Evolutionary conservation across 495 filamentous ascomycete genomes (phyloP).

Genomic region (Penicillium flavigenum): DNA sequence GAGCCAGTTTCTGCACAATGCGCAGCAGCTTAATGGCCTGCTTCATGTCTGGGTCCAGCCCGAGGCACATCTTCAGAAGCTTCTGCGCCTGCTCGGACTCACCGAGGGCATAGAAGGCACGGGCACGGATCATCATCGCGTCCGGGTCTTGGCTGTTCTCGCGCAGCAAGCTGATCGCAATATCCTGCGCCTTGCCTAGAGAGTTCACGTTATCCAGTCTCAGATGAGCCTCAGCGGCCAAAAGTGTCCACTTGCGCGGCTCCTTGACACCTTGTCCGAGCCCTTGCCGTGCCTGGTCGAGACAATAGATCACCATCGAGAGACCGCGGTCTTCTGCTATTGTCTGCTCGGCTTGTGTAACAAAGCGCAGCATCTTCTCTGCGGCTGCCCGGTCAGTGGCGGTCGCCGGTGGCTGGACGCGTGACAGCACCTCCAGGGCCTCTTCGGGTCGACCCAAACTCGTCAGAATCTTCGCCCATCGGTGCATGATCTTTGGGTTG

Average conservation of each 20-base stretch:
- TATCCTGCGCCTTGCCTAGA: slow-evolving; percentile 85
- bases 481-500: slow-evolving; percentile 83
- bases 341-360: slow-evolving; percentile 76
- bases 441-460: slow-evolving; percentile 81
- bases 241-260: slow-evolving; percentile 88
- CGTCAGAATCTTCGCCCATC: slow-evolving; percentile 85
- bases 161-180: slow-evolving; percentile 82
- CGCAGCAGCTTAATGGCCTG: slow-evolving; percentile 78
- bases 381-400: slow-evolving; percentile 79
- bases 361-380: slow-evolving; percentile 77
- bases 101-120: slow-evolving; percentile 83
- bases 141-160: slow-evolving; percentile 90
- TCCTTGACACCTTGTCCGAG: slow-evolving; percentile 70
- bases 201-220: slow-evolving; percentile 90
- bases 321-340: slow-evolving; percentile 68
- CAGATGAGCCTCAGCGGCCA: slow-evolving; percentile 91
- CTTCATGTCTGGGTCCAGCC: slow-evolving; percentile 88
- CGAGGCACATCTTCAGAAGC: slow-evolving; percentile 84
- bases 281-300: slow-evolving; percentile 81
- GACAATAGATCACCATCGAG: slow-evolving; percentile 87
- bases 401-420: slow-evolving; percentile 64
- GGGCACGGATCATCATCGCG: slow-evolving; percentile 83
- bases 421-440: slow-evolving; percentile 74
- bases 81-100: slow-evolving; percentile 95
- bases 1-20: slow-evolving; percentile 84